Evolutionary conservation across 2,329 filamentous ascomycete genomes (phyloP), one percentile per base, ranked within the genome.

Genomic region (Rasamsonia emersonii): DNA sequence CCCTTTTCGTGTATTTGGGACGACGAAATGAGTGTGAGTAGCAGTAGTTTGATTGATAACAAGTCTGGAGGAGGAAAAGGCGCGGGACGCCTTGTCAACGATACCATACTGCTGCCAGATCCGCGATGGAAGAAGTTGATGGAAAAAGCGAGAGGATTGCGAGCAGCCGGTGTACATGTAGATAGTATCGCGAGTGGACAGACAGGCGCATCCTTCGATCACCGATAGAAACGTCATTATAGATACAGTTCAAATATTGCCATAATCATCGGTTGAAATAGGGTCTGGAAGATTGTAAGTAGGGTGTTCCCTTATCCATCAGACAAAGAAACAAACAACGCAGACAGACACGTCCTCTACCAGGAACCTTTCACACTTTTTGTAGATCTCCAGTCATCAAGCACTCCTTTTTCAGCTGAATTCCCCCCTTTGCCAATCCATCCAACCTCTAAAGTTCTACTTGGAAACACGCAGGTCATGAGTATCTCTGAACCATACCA

Each of bases 51-150:
- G n/a, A n/a, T n/a, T n/a, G 23, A 3, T 17, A 25, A 37, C 9
- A 28, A 26, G 30, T 13, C 18, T 25, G 20, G 28, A 16, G 21
- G 27, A 6, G 13, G 25, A n/a, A 9, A 13, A 4, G 14, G 15
- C 9, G 11, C 11, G 10, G 15, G 36, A 17, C 18, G 20, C 16
- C 16, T 8, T 5, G 13, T 8, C 5, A 29, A 23, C n/a, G 30
- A 9, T 18, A 18, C 13, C n/a, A n/a, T n/a, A 9, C 7, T 16
- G 11, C 18, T 28, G 5, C 13, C 33, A n/a, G 33, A 33, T 14
- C 28, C 25, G 29, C 30, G 38, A 4, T 58, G 54, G 54, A 46
- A 38, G 31, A 36, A 18, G 11, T 53, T 44, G 42, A 28, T 56
- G 21, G 37, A 28, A 10, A 44, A 36, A 25, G 53, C 53, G 5